These are phyloP conservation scores for Lentinus brumalis DNA, from an alignment of 768 basidiomycete species.

Conservation along the genomic window DNA sequence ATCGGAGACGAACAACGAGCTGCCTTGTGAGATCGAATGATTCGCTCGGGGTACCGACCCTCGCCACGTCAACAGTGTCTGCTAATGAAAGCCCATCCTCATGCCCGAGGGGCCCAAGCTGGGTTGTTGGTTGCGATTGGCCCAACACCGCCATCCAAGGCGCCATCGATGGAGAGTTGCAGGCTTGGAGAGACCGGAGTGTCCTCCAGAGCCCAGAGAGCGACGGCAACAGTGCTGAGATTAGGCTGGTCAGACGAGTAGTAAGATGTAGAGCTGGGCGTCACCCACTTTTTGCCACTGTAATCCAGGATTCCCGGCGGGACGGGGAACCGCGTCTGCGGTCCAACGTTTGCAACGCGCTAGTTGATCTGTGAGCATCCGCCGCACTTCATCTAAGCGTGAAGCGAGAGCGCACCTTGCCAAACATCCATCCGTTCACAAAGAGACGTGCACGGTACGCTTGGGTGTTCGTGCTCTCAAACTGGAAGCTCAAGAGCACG, in stretches of 20 bases:
- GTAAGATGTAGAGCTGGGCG: neutral
- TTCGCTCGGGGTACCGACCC: too few species aligned
- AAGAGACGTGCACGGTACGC: conserved; percentile 76
- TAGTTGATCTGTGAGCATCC: neutral
- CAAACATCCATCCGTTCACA: conserved; percentile 91
- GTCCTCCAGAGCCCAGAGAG: conserved; percentile 67
- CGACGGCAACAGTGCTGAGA: conserved; percentile 46
- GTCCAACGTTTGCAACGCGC: conserved; percentile 40
- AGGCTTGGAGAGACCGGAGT: conserved; percentile 52
- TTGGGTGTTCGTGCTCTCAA: conserved; percentile 54
- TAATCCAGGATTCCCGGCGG: conserved; percentile 81
- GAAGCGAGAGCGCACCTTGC: conserved; percentile 53
- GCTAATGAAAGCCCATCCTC: neutral
- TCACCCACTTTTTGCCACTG: conserved; percentile 66
- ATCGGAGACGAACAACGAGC: too few species aligned
- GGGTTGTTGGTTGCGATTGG: conserved; percentile 60
- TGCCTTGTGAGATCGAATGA: too few species aligned
- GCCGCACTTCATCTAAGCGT: too few species aligned
- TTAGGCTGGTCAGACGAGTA: neutral
- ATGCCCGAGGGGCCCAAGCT: conserved; percentile 36
- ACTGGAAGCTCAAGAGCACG: conserved; percentile 69
- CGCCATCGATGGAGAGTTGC: conserved; percentile 53
- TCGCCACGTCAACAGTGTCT: too few species aligned
- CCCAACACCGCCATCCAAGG: conserved; percentile 70
- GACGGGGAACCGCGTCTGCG: conserved; percentile 81